phyloP scores from a whole-genome alignment of 768 basidiomycete genomes.

The Mycena kentingensis region DNA sequence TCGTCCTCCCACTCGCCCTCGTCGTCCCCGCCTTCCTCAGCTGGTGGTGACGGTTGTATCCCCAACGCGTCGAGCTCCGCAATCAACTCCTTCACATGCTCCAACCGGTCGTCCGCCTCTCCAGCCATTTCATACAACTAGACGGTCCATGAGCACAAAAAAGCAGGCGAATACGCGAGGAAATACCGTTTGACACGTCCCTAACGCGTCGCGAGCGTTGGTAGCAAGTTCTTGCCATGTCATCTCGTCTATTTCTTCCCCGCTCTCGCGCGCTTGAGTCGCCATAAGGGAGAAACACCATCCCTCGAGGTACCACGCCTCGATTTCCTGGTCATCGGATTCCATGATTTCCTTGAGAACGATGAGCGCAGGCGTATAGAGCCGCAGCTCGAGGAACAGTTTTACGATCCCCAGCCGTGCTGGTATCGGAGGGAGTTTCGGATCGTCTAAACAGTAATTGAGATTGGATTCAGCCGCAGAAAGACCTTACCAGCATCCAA shows the following conservation, averaged over 20 bases:
- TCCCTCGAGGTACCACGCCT: constrained; percentile 93
- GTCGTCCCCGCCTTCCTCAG: constrained; percentile 55
- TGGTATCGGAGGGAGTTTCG: constrained; percentile 69
- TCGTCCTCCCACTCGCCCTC: constrained; percentile 61
- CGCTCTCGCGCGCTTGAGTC: constrained; percentile 64
- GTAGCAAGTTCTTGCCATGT: constrained; percentile 78
- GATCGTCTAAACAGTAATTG: constrained; percentile 50
- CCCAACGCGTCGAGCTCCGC: constrained; percentile 66
- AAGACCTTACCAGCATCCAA: constrained; percentile 51
- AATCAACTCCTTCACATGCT: constrained; percentile 76
- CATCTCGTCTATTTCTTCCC: constrained; percentile 51
- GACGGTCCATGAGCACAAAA: constrained; percentile 8
- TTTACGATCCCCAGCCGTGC: constrained; percentile 75
- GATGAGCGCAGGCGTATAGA: constrained; percentile 71
- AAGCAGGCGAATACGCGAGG: constrained; percentile 1
- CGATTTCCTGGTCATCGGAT: constrained; percentile 81
- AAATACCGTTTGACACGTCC: constrained; percentile 74
- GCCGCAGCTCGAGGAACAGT: constrained; percentile 74
- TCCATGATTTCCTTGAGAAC: constrained; percentile 80
- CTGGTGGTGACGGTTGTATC: constrained; percentile 59
- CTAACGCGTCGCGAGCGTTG: constrained; percentile 78
- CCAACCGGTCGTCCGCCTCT: constrained; percentile 76
- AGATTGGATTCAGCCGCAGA: constrained; percentile 9
- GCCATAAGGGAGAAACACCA: constrained; percentile 90
- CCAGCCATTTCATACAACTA: constrained; percentile 73